Percentiles rank a stretch among this genome's conserved stretches.
Evolutionary conservation across 192 early-diverging fungal species (phyloP).

Genomic region (Coemansia sp.): DNA sequence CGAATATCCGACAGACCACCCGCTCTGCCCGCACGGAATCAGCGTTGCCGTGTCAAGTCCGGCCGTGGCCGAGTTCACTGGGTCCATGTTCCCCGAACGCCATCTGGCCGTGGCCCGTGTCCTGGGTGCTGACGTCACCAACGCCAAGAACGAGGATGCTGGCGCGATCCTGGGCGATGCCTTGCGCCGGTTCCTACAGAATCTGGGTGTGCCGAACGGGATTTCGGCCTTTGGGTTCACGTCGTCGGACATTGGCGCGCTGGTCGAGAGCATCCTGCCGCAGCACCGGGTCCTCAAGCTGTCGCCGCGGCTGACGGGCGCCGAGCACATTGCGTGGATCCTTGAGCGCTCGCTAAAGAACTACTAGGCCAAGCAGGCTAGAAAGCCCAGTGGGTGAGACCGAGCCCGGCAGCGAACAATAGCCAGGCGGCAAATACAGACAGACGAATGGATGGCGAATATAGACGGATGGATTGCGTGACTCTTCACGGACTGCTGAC

Average conservation of each 20-base stretch:
- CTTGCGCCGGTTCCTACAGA: slow-evolving; percentile 66
- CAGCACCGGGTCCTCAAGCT: slow-evolving; percentile 90
- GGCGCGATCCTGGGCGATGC: slow-evolving; percentile 72
- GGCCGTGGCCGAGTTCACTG: slow-evolving; percentile 82
- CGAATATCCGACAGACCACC: slow-evolving; percentile 70
- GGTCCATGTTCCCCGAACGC: slow-evolving; percentile 72
- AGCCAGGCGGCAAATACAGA: too few species aligned
- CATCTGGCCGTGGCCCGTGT: slow-evolving; percentile 75
- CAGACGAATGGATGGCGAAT: too few species aligned
- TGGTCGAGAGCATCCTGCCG: slow-evolving; percentile 82
- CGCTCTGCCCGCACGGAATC: slow-evolving; percentile 71
- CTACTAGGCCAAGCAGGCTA: too few species aligned
- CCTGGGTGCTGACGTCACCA: slow-evolving; percentile 65
- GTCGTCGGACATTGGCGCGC: slow-evolving; percentile 57
- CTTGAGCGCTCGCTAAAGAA: slow-evolving; percentile 45
- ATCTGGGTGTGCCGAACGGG: slow-evolving; percentile 78
- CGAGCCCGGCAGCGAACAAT: too few species aligned
- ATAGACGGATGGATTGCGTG: too few species aligned
- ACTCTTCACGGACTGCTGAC: too few species aligned
- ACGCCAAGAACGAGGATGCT: slow-evolving; percentile 61
- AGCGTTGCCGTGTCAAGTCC: slow-evolving; percentile 89
- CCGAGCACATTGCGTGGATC: slow-evolving; percentile 39
- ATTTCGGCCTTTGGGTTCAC: slow-evolving; percentile 70
- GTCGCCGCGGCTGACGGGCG: slow-evolving; percentile 56
- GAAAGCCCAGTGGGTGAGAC: too few species aligned